phyloP scores from a whole-genome alignment of 176 grass and related monocot genomes.

The Phragmites australis region DNA sequence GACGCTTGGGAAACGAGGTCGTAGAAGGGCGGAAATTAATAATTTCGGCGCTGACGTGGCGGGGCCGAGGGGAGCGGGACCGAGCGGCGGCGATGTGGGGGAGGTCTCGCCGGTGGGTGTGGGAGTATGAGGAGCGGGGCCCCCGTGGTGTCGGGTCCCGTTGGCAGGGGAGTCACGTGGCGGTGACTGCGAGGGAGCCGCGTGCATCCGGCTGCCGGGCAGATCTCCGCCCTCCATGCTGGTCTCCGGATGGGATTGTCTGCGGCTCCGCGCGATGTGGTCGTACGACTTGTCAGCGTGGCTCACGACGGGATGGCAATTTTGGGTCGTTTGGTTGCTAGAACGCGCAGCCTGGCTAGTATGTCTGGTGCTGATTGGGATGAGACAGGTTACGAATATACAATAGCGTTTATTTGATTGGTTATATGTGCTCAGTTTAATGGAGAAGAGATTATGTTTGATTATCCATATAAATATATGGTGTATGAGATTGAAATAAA shows the following conservation, averaged over 20 bases:
- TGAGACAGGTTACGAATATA: no score
- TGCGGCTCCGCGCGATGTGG: no score
- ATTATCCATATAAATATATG: no score
- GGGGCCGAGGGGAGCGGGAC: conserved; percentile 18
- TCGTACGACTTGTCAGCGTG: conserved; percentile 17
- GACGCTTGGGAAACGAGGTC: conserved; percentile 50
- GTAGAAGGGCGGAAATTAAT: conserved; percentile 46
- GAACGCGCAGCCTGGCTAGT: no score
- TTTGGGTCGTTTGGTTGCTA: no score
- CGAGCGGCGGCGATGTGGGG: conserved; percentile 33
- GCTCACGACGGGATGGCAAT: neutral
- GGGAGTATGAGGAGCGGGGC: neutral
- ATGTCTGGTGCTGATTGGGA: no score
- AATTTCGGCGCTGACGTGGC: conserved; percentile 64
- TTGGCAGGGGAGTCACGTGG: neutral
- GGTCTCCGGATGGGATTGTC: conserved; percentile 38
- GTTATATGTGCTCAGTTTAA: no score
- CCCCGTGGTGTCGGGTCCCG: neutral
- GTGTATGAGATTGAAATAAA: no score
- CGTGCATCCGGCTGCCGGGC: conserved; percentile 34
- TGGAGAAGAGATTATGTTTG: no score
- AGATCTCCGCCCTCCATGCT: conserved; percentile 62
- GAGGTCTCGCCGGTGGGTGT: neutral
- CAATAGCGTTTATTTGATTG: no score
- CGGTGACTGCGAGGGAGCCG: neutral